Conservation (phyloP, 2,329 filamentous ascomycete species). For the Alternaria sp. region DNA sequence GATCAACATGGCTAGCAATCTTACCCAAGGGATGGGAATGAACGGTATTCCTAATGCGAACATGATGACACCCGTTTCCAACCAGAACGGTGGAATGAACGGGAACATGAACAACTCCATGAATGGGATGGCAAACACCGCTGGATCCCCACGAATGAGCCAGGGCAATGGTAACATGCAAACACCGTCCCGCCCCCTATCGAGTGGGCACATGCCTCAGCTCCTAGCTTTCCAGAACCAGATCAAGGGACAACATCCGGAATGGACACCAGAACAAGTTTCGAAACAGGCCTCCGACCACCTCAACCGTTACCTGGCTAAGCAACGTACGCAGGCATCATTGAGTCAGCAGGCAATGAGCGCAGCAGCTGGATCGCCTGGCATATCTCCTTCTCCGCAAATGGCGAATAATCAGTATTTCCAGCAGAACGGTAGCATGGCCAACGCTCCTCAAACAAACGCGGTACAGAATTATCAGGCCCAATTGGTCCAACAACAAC, state of each 20-base stretch:
- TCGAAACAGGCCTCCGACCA: slow-evolving; percentile 45
- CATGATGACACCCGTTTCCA: slow-evolving; percentile 42
- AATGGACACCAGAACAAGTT: slow-evolving; percentile 45
- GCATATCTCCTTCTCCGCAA: slow-evolving; percentile 40
- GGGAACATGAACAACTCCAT: slow-evolving; percentile 39
- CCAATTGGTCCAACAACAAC: slow-evolving; percentile 48
- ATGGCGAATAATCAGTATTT: slow-evolving; percentile 45
- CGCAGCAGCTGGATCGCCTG: slow-evolving; percentile 43
- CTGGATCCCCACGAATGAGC: slow-evolving; percentile 43
- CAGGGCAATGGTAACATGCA: slow-evolving; percentile 42
- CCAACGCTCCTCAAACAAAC: slow-evolving; percentile 40
- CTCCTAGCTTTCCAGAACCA: slow-evolving; percentile 41
- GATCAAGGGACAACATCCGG: slow-evolving; percentile 45
- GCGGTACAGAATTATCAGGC: slow-evolving; percentile 47
- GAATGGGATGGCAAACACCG: slow-evolving; percentile 45
- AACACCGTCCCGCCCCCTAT: slow-evolving; percentile 36
- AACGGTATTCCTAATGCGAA: slow-evolving; percentile 46
- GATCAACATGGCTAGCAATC: slow-evolving; percentile 45
- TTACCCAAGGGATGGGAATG: slow-evolving; percentile 41
- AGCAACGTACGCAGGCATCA: slow-evolving; percentile 36
- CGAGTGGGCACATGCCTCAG: slow-evolving; percentile 44
- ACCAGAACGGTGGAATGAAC: slow-evolving; percentile 44
- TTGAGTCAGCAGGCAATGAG: slow-evolving; percentile 36
- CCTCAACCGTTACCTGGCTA: slow-evolving; percentile 39
- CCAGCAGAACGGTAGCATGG: slow-evolving; percentile 38